Evolutionary conservation across 2,329 filamentous ascomycete genomes (phyloP).

Genomic region (Tolypocladium album): DNA sequence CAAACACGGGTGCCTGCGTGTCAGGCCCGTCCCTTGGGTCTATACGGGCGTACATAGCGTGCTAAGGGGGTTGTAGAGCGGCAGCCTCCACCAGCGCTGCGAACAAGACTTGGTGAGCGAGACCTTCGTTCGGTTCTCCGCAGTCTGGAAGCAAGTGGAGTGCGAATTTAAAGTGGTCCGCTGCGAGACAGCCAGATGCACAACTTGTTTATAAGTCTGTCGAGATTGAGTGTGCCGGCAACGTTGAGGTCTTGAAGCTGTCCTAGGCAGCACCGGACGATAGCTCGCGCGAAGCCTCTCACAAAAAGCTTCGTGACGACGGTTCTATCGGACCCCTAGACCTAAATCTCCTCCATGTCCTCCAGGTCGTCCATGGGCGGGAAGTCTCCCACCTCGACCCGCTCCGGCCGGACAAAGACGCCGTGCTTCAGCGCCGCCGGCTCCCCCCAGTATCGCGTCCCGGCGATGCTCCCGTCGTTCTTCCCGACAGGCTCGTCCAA

Average conservation of each 20-base stretch:
- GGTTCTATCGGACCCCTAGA: not conserved
- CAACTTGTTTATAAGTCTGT: not conserved
- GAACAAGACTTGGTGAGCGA: not conserved
- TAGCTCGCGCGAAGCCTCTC: not conserved
- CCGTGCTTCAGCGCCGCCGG: constrained; percentile 57
- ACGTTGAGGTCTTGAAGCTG: not conserved
- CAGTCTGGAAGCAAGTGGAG: not conserved
- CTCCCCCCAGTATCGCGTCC: constrained; percentile 58
- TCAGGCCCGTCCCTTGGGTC: not conserved
- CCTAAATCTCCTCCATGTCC: constrained; percentile 63
- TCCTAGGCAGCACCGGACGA: not conserved
- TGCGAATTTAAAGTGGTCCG: not conserved
- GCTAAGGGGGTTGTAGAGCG: not conserved
- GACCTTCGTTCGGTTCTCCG: not conserved
- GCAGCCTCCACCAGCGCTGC: not conserved
- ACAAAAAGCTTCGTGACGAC: not conserved
- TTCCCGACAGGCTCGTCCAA: constrained; percentile 74
- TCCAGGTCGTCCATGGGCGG: constrained; percentile 62
- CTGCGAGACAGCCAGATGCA: not conserved
- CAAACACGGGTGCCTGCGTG: not conserved
- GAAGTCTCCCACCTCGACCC: constrained; percentile 67
- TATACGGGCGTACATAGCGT: not conserved
- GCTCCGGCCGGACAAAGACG: constrained; percentile 68
- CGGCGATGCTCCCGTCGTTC: constrained; percentile 66
- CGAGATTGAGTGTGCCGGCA: not conserved